Percentiles rank a stretch among this genome's conserved stretches.
These are phyloP conservation scores for Gossypium longicalyx DNA, from an alignment of 345 rosid species.

Conservation along the genomic window DNA sequence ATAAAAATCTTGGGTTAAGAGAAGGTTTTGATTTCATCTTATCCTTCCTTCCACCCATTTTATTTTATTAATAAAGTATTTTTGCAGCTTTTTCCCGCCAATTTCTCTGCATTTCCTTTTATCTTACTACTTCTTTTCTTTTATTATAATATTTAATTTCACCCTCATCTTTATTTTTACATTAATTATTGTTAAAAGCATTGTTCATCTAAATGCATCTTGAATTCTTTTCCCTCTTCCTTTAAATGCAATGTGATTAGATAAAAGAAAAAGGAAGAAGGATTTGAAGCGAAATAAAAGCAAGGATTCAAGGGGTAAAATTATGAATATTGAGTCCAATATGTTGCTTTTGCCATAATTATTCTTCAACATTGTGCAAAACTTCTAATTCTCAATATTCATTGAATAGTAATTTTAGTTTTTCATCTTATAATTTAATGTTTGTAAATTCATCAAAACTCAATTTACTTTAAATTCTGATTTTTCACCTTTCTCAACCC, in stretches of 20 bases:
- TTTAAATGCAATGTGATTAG: neutral
- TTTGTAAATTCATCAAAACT: too few relatives aligned
- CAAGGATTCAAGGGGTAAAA: neutral
- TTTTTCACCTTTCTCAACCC: too few relatives aligned
- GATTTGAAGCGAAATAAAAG: neutral
- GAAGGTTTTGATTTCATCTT: slow-evolving; percentile 7
- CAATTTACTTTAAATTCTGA: too few relatives aligned
- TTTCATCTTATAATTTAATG: too few relatives aligned
- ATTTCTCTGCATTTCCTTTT: neutral
- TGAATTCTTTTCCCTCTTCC: too few relatives aligned
- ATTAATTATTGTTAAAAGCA: too few relatives aligned
- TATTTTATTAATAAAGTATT: neutral
- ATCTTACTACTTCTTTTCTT: neutral
- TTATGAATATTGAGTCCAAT: neutral
- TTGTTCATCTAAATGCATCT: fast-evolving
- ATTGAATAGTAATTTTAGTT: neutral
- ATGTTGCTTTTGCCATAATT: slow-evolving; percentile 1
- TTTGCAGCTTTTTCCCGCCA: neutral
- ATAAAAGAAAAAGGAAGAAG: neutral
- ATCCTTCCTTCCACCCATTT: neutral
- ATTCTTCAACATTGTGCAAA: neutral
- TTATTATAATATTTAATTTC: too few relatives aligned
- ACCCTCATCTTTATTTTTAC: too few relatives aligned
- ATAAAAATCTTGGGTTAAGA: neutral
- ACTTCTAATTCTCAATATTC: too few relatives aligned